Evolutionary conservation across 2,329 filamentous ascomycete species (phyloP).

Genomic region (Didymella glomerata): DNA sequence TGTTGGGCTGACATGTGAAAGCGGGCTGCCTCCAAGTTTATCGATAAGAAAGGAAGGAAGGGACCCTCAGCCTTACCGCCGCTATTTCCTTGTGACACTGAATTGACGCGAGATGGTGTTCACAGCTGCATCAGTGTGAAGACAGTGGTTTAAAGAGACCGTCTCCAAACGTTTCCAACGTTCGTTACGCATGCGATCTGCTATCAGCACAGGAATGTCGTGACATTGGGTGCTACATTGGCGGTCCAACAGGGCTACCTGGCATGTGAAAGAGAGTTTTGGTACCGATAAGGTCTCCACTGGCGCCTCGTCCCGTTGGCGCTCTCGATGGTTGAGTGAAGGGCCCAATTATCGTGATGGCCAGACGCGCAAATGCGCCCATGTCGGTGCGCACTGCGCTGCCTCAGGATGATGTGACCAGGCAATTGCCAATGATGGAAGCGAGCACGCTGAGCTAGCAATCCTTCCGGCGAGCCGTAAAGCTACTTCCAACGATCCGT

Average conservation of each 20-base stretch:
- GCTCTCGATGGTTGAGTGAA: constrained; percentile 15
- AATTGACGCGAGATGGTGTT: neutral
- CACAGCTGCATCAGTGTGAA: constrained; percentile 15
- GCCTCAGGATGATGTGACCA: constrained; percentile 5
- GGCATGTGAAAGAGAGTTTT: constrained; percentile 40
- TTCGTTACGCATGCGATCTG: constrained; percentile 1
- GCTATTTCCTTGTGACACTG: neutral
- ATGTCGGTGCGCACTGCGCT: constrained; percentile 5
- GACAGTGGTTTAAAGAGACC: constrained; percentile 4
- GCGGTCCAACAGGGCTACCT: constrained; percentile 26
- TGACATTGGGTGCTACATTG: constrained; percentile 29
- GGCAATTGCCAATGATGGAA: constrained; percentile 5
- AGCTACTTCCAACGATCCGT: neutral
- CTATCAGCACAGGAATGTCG: constrained; percentile 22
- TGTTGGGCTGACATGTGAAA: constrained; percentile 38
- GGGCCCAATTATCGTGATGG: constrained; percentile 12
- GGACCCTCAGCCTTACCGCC: constrained; percentile 1
- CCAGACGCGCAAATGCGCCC: constrained; percentile 5
- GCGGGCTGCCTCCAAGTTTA: constrained; percentile 13
- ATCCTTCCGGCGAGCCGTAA: neutral
- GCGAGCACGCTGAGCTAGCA: neutral
- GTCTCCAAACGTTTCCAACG: neutral
- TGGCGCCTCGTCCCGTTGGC: constrained; percentile 23
- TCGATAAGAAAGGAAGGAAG: constrained; percentile 28
- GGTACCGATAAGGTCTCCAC: constrained; percentile 27